Percentiles rank a stretch among this genome's conserved stretches.
Evolutionary conservation across 2,329 filamentous ascomycete genomes (phyloP).

Genomic region (Fusarium nematophilum): DNA sequence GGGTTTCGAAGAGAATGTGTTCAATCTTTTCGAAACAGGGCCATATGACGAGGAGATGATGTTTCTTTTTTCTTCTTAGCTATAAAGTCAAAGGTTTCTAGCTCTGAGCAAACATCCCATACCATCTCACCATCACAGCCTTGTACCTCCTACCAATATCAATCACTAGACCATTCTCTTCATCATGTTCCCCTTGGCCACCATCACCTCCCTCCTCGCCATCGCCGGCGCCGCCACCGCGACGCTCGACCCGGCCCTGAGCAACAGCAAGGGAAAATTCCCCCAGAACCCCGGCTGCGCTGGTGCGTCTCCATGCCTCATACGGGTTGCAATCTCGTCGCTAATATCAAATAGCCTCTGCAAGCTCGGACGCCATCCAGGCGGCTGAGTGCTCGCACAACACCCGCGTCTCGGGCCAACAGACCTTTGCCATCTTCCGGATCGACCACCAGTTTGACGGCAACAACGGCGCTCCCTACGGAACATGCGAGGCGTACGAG

Average conservation of each 20-base stretch:
- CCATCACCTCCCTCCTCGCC: constrained; percentile 35
- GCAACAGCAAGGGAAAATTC: constrained; percentile 42
- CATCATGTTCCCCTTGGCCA: constrained; percentile 38
- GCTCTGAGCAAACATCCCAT: neutral
- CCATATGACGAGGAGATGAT: neutral
- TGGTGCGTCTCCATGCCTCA: constrained; percentile 11
- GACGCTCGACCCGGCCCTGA: constrained; percentile 39
- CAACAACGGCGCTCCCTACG: constrained; percentile 41
- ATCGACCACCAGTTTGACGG: constrained; percentile 40
- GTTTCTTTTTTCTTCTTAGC: neutral
- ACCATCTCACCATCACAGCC: neutral
- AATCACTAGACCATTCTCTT: neutral
- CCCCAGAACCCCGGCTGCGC: constrained; percentile 34
- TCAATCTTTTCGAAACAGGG: constrained; percentile 30
- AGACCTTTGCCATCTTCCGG: constrained; percentile 42
- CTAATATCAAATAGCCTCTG: constrained; percentile 35
- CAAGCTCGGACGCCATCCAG: constrained; percentile 40
- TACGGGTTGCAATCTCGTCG: neutral
- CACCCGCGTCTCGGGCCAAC: constrained; percentile 39
- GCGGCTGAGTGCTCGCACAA: constrained; percentile 42
- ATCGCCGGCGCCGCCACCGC: constrained; percentile 34
- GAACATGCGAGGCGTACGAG: constrained; percentile 36
- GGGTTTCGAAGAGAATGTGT: constrained; percentile 24
- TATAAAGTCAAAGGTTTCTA: constrained; percentile 16
- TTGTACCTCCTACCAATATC: neutral